Percentiles rank a stretch among this genome's conserved stretches.
These are phyloP conservation scores for Melastoma malabathricum DNA, from an alignment of 345 rosid genomes.

Conservation along the genomic window DNA sequence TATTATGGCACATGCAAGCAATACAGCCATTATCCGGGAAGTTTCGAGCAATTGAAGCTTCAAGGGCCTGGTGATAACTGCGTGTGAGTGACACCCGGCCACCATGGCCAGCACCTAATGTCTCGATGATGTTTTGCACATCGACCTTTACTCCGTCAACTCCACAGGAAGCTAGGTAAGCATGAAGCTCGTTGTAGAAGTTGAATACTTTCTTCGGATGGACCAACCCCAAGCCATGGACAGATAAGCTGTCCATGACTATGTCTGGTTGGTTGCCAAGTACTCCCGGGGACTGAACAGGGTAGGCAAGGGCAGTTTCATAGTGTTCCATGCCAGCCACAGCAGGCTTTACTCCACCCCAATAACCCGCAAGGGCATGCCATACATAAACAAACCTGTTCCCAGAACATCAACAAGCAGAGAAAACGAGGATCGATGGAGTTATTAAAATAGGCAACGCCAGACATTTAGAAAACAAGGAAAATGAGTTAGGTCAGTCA, in stretches of 20 bases:
- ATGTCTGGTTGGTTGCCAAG: constrained; percentile 87
- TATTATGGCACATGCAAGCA: constrained; percentile 95
- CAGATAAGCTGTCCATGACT: constrained; percentile 83
- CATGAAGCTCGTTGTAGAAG: constrained; percentile 95
- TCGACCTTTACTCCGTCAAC: constrained; percentile 97
- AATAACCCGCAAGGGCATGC: constrained; percentile 98
- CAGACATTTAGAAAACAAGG: constrained; percentile 1
- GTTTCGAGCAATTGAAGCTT: constrained; percentile 73
- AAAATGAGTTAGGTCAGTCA: constrained; percentile 5
- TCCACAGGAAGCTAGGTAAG: constrained; percentile 84
- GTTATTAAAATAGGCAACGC: background rate
- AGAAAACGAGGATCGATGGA: background rate
- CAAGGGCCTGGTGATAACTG: constrained; percentile 73
- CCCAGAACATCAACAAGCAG: background rate
- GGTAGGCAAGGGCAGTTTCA: constrained; percentile 78
- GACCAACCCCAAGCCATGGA: constrained; percentile 88
- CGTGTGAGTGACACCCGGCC: constrained; percentile 93
- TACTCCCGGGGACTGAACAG: constrained; percentile 78
- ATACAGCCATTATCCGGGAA: constrained; percentile 90
- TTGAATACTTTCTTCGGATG: constrained; percentile 82
- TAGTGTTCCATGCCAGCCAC: constrained; percentile 94
- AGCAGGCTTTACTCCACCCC: constrained; percentile 98
- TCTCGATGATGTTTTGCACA: constrained; percentile 88
- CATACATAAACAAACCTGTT: constrained; percentile 72
- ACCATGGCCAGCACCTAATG: constrained; percentile 92